Conservation (phyloP, 768 basidiomycete genomes). For the Amanita inopinata region DNA sequence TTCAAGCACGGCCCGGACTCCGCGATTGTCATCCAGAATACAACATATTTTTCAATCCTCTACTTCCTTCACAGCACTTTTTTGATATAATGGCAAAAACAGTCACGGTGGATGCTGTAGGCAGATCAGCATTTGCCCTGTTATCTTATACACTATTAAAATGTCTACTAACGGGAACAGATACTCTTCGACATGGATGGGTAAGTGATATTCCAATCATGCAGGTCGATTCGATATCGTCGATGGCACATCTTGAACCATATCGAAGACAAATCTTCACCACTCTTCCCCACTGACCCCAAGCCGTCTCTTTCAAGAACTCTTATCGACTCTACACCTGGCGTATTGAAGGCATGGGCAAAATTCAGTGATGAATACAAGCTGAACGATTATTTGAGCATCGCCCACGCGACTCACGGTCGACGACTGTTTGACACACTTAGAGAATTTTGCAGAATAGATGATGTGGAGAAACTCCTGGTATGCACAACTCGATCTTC, state of each 20-base stretch:
- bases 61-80: background rate
- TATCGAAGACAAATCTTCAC: too few species aligned
- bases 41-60: background rate
- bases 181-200: constrained; percentile 67
- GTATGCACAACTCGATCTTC: constrained; percentile 26
- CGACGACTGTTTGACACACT: constrained; percentile 69
- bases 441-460: constrained; percentile 54
- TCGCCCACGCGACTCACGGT: constrained; percentile 63
- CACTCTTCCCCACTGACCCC: too few species aligned
- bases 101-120: constrained; percentile 44
- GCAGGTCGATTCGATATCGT: constrained; percentile 1
- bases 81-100: constrained; percentile 14
- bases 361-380: constrained; percentile 55
- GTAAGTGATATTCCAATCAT: constrained; percentile 22
- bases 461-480: constrained; percentile 44
- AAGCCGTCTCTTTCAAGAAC: constrained; percentile 39
- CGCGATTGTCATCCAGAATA: background rate
- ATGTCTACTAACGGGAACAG: constrained; percentile 20
- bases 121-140: constrained; percentile 14
- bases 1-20: constrained; percentile 1
- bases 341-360: constrained; percentile 71
- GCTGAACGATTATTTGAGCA: constrained; percentile 33
- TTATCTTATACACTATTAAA: background rate
- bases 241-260: background rate
- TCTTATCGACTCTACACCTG: constrained; percentile 76